A percentile compares a stretch with the other conserved stretches of the same genome.
Conservation (phyloP, 164 flowering plant species). For the Brasenia schreberi region DNA sequence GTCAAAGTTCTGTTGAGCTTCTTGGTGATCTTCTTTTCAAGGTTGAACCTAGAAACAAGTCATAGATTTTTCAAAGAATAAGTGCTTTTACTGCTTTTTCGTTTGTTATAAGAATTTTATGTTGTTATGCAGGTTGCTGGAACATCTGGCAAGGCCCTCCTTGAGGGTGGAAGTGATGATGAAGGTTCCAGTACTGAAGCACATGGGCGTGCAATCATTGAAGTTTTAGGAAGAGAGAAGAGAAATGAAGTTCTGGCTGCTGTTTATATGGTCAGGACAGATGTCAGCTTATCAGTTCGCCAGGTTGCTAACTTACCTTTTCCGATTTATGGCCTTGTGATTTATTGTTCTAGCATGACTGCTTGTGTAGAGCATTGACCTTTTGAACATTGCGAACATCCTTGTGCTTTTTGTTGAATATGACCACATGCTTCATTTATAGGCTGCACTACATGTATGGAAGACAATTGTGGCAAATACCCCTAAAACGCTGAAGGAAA, state of each 20-base stretch:
- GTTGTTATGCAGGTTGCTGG: conserved; percentile 78
- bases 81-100: background rate
- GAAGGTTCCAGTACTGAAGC: conserved; percentile 99
- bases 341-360: background rate
- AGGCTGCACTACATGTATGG: conserved; percentile 99
- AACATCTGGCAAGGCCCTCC: conserved; percentile 96
- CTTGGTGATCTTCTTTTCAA: conserved; percentile 94
- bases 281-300: conserved; percentile 89
- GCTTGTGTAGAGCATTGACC: background rate
- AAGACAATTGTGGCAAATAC: conserved; percentile 97
- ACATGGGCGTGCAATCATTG: conserved; percentile 97
- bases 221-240: conserved; percentile 84
- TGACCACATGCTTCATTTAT: conserved; percentile 1
- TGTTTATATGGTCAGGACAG: conserved; percentile 94
- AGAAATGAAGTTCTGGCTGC: conserved; percentile 99
- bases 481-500: conserved; percentile 94
- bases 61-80: background rate
- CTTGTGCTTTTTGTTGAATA: background rate
- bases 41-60: conserved; percentile 22
- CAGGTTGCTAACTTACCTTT: conserved; percentile 43
- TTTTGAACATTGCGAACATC: background rate
- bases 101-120: background rate
- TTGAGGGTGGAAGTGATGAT: conserved; percentile 99
- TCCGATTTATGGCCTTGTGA: background rate
- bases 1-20: conserved; percentile 97